Evolutionary conservation across 2,329 filamentous ascomycete genomes (phyloP).

Genomic region (Calonectria pauciramosa): DNA sequence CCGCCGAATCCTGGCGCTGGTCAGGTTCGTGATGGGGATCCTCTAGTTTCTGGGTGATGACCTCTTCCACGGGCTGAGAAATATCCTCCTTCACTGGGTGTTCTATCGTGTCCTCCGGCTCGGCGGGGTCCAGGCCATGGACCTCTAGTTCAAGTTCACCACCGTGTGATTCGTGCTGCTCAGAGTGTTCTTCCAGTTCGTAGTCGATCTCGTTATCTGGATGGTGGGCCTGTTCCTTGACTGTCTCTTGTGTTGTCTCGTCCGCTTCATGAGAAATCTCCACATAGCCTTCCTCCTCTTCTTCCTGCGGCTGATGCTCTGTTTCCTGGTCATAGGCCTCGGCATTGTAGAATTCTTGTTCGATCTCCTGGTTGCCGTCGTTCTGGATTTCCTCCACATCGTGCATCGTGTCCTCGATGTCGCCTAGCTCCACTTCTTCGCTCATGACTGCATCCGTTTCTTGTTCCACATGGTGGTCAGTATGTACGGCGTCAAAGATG

Average conservation of each 20-base stretch:
- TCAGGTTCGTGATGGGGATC: conserved; percentile 9
- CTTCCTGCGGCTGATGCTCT: conserved; percentile 6
- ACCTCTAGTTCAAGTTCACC: conserved; percentile 19
- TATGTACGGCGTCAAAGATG: conserved; percentile 36
- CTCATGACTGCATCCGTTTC: conserved; percentile 38
- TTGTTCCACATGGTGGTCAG: conserved; percentile 32
- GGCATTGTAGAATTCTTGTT: conserved; percentile 25
- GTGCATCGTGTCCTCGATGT: conserved; percentile 25
- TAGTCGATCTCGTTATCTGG: conserved; percentile 49
- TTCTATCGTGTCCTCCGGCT: conserved; percentile 6
- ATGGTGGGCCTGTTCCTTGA: conserved; percentile 30
- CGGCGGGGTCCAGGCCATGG: conserved; percentile 9
- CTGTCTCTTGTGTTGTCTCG: neutral
- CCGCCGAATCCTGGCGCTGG: neutral
- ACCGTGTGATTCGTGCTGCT: conserved; percentile 26
- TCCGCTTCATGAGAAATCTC: conserved; percentile 23
- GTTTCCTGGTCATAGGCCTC: conserved; percentile 14
- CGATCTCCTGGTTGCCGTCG: conserved; percentile 22
- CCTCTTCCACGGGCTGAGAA: conserved; percentile 14
- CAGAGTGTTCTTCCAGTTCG: conserved; percentile 42
- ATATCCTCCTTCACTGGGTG: neutral
- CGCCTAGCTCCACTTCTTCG: conserved; percentile 39
- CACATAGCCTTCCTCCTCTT: conserved; percentile 15
- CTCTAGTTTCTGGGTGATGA: neutral
- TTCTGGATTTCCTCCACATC: conserved; percentile 21